Conservation (phyloP, 805 yeast species). For the Kluyveromyces wickerhamii region DNA sequence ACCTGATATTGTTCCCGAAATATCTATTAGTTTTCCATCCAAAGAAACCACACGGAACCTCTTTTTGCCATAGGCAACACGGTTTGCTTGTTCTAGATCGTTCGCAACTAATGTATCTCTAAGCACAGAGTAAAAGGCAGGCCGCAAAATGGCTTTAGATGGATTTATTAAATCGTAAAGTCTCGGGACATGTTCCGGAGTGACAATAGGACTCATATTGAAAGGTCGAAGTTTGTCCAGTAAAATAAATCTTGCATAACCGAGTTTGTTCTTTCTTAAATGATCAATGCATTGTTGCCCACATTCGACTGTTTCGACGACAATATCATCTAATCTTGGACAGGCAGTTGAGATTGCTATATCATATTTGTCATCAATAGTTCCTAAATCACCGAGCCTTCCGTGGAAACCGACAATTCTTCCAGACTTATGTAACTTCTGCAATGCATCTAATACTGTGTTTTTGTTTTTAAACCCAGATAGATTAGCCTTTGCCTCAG, state of each 20-base stretch:
- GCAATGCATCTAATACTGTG: conserved; percentile 61
- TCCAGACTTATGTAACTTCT: conserved; percentile 67
- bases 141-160: conserved; percentile 56
- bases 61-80: conserved; percentile 75
- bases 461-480: conserved; percentile 58
- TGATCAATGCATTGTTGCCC: conserved; percentile 77
- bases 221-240: conserved; percentile 64
- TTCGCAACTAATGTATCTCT: conserved; percentile 83
- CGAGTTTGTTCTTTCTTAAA: conserved; percentile 72
- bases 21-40: conserved; percentile 86
- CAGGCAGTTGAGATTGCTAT: conserved; percentile 94
- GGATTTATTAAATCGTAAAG: conserved; percentile 77
- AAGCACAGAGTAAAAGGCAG: conserved; percentile 84
- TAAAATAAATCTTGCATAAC: conserved; percentile 83
- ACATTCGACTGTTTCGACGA: conserved; percentile 69
- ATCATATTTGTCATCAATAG: conserved; percentile 81
- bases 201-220: conserved; percentile 47
- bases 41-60: conserved; percentile 87
- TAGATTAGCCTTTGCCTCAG: conserved; percentile 57
- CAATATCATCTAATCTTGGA: conserved; percentile 84
- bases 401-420: conserved; percentile 83
- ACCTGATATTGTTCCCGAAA: conserved; percentile 94
- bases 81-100: conserved; percentile 70
- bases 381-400: conserved; percentile 86
- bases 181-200: conserved; percentile 74